Evolutionary conservation across 768 basidiomycete genomes (phyloP).

Genomic region (Leccinum disarticulatum): DNA sequence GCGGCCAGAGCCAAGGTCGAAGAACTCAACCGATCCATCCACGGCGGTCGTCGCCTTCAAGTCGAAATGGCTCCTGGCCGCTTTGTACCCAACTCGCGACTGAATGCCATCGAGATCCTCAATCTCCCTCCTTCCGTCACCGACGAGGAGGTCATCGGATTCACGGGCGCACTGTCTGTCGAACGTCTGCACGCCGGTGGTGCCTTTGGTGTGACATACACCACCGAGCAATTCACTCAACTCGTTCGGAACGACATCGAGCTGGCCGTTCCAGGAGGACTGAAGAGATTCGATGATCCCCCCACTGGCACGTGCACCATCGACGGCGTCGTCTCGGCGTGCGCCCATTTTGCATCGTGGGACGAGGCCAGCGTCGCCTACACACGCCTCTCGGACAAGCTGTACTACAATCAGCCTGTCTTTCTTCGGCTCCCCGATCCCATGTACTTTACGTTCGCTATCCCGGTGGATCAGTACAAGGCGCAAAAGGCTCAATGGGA

Average conservation of each 20-base stretch:
- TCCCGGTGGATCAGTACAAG: slow-evolving; percentile 48
- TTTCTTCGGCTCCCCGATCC: slow-evolving; percentile 48
- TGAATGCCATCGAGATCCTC: slow-evolving; percentile 43
- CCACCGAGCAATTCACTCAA: slow-evolving; percentile 19
- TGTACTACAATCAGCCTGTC: slow-evolving; percentile 36
- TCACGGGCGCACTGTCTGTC: slow-evolving; percentile 32
- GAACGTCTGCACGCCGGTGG: slow-evolving; percentile 27
- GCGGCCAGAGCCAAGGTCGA: slow-evolving; percentile 7
- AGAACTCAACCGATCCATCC: no score
- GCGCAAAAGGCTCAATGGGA: slow-evolving; percentile 54
- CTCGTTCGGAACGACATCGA: slow-evolving; percentile 28
- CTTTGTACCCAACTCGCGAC: slow-evolving; percentile 24
- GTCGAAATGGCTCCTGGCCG: slow-evolving; percentile 16
- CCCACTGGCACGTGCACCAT: slow-evolving; percentile 11
- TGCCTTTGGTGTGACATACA: slow-evolving; percentile 17
- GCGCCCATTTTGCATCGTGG: slow-evolving; percentile 48
- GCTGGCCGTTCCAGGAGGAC: slow-evolving; percentile 15
- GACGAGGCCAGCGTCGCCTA: slow-evolving; percentile 45
- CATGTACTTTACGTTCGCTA: slow-evolving; percentile 48
- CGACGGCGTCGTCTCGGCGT: slow-evolving; percentile 36
- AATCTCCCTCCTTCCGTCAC: slow-evolving; percentile 36
- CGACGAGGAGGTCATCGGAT: slow-evolving; percentile 26
- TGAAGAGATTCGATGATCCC: slow-evolving; percentile 29
- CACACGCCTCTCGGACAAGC: slow-evolving; percentile 34
- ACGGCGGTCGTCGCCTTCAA: no score